phyloP scores from a whole-genome alignment of 2,329 filamentous ascomycete genomes.

The Alternaria gaisen region DNA sequence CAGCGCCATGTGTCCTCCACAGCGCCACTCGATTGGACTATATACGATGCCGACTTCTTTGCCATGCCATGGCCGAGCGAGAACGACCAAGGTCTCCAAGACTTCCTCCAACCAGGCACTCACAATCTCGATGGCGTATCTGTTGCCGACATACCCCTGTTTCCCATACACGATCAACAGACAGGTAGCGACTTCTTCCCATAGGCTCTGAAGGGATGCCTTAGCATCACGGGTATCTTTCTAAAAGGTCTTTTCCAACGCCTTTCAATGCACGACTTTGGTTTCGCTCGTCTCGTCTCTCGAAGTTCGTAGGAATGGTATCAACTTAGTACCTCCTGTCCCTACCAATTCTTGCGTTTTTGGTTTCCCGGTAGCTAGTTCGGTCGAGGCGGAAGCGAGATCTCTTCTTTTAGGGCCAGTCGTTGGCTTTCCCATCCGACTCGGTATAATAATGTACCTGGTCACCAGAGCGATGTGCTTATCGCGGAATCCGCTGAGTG shows the following conservation, averaged over 20 bases:
- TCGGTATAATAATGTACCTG: slow-evolving; percentile 61
- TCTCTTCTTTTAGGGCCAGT: slow-evolving; percentile 44
- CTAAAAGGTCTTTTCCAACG: neutral
- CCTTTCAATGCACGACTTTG: slow-evolving; percentile 28
- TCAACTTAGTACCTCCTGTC: slow-evolving; percentile 63
- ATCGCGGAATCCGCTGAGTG: slow-evolving; percentile 59
- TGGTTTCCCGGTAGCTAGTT: slow-evolving; percentile 42
- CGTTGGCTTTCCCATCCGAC: slow-evolving; percentile 36
- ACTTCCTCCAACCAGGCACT: slow-evolving; percentile 43
- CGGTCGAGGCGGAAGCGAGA: slow-evolving; percentile 58
- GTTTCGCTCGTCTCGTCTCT: slow-evolving; percentile 61
- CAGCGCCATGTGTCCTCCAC: slow-evolving; percentile 15
- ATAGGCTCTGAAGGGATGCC: neutral
- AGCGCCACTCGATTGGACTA: slow-evolving; percentile 39
- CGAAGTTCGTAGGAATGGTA: slow-evolving; percentile 63
- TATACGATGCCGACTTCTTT: slow-evolving; percentile 46
- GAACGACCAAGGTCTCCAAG: slow-evolving; percentile 42
- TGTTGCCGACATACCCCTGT: slow-evolving; percentile 44
- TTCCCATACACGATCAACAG: slow-evolving; percentile 43
- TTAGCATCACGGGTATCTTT: neutral
- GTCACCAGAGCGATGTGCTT: slow-evolving; percentile 64
- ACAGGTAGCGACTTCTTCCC: slow-evolving; percentile 20
- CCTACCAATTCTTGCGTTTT: slow-evolving; percentile 55
- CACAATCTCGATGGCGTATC: slow-evolving; percentile 40
- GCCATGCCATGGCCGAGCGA: slow-evolving; percentile 42